phyloP scores from a whole-genome alignment of 306 rosid genomes.

The Prinsepia uniflora region DNA sequence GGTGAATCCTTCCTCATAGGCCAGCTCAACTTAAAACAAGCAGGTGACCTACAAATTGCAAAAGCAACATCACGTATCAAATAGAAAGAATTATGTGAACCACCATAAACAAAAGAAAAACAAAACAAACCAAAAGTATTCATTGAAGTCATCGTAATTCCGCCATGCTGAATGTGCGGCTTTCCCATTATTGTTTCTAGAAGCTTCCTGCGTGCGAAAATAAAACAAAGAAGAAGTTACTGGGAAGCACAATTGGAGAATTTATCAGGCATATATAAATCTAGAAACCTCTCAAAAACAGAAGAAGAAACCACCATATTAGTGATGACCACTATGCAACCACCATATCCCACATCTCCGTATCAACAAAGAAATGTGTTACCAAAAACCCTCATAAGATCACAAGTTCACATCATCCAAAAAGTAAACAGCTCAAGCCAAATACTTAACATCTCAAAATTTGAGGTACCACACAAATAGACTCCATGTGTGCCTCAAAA shows the following conservation, averaged over 20 bases:
- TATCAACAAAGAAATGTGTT: neutral
- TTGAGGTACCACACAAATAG: neutral
- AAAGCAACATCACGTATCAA: constrained; percentile 21
- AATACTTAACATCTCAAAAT: neutral
- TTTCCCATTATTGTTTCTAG: constrained; percentile 65
- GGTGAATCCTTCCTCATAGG: constrained; percentile 58
- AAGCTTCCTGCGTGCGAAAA: constrained; percentile 59
- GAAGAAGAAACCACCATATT: constrained; percentile 7
- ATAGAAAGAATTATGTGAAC: neutral
- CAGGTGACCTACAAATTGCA: constrained; percentile 69
- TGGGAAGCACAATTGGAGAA: constrained; percentile 7
- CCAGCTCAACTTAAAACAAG: constrained; percentile 87
- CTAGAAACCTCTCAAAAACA: neutral
- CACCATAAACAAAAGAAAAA: constrained; percentile 6
- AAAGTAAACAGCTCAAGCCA: neutral
- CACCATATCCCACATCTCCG: neutral
- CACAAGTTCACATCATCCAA: neutral
- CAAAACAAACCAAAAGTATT: constrained; percentile 83
- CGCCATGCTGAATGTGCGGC: constrained; percentile 98
- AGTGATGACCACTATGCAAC: neutral
- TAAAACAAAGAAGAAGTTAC: constrained; percentile 5
- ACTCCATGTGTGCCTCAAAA: neutral
- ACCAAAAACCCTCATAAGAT: neutral
- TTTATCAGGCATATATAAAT: constrained; percentile 1
- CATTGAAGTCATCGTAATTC: constrained; percentile 96